Evolutionary conservation across 2,329 filamentous ascomycete genomes (phyloP).

Genomic region (Trematosphaeria pertusa): DNA sequence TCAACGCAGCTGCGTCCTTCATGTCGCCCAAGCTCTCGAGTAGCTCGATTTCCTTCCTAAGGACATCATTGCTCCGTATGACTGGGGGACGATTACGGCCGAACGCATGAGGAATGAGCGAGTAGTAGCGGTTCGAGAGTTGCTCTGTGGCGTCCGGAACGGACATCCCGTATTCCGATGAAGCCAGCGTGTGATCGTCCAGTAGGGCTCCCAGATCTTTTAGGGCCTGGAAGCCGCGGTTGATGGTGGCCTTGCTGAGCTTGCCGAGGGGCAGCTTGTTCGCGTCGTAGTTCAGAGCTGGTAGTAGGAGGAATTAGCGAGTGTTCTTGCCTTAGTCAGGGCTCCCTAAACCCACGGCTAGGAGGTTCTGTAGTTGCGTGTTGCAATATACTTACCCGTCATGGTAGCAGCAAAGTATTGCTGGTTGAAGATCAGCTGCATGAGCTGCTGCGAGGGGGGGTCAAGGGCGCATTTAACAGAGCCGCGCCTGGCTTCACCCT

Average conservation of each 20-base stretch:
- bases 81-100: conserved; percentile 76
- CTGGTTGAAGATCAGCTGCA: conserved; percentile 84
- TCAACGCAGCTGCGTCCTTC: conserved; percentile 79
- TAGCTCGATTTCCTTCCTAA: conserved; percentile 80
- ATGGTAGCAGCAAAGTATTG: conserved; percentile 73
- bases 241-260: conserved; percentile 79
- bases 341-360: no score
- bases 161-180: conserved; percentile 58
- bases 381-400: no score
- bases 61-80: conserved; percentile 61
- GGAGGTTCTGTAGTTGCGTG: no score
- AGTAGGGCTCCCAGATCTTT: conserved; percentile 76
- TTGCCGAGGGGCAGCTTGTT: conserved; percentile 85
- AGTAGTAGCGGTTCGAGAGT: conserved; percentile 81
- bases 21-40: conserved; percentile 84
- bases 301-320: no score
- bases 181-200: conserved; percentile 59
- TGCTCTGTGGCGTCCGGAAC: no score
- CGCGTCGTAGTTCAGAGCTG: conserved; percentile 72
- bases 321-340: no score
- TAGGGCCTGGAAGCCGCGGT: conserved; percentile 75
- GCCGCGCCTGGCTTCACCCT: conserved; percentile 37
- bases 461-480: conserved; percentile 61
- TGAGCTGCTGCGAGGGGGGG: conserved; percentile 68
- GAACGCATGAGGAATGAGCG: conserved; percentile 81